Evolutionary conservation across 2,329 filamentous ascomycete species (phyloP), one percentile per base, ranked within the genome.

Genomic region (Arthrobotrys megalospora): DNA sequence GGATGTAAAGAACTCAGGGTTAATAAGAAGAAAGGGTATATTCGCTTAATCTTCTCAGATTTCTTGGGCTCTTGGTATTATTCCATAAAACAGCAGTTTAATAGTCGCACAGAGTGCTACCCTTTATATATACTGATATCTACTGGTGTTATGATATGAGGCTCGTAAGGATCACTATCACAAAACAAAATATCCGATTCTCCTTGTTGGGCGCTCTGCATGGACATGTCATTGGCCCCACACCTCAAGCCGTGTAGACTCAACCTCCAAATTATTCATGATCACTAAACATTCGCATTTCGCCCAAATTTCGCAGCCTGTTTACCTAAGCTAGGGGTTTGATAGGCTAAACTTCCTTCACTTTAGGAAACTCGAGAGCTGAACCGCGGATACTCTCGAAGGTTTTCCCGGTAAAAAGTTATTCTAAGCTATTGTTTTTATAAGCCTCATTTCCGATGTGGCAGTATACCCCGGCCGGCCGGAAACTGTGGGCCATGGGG

Each of bases 371-470:
- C 34, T n/a, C 12, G 11, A 38, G n/a, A 41, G 2, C 6, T 5
- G 34, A 53, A 53, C 5, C 14, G 14, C n/a, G 52, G 52, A 38
- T 36, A 53, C 32, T 21, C 10, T 21, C 11, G 7, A 36, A 41
- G 12, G 3, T 16, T 36, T 36, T 19, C 50, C 12, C 16, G 24
- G 28, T 34, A 55, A 32, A 12, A 6, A 3, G 11, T 16, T 45
- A 45, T 45, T 16, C 7, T 6, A 45, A 14, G 11, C n/a, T 6
- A 45, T 45, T 6, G 6, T 45, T 16, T 16, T 6, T 14, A 16
- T 12, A 21, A 58, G 55, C 55, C 55, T 43, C 55, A 43, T 41
- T 28, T 8, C 24, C 16, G 10, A 11, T 60, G 55, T 60, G 55
- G 36, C 55, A 60, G 55, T 16, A 43, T 38, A 60, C 12, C 5